Percentiles rank a stretch among this genome's conserved stretches.
phyloP scores from a whole-genome alignment of 345 rosid genomes.

The Pugionium cornutum region DNA sequence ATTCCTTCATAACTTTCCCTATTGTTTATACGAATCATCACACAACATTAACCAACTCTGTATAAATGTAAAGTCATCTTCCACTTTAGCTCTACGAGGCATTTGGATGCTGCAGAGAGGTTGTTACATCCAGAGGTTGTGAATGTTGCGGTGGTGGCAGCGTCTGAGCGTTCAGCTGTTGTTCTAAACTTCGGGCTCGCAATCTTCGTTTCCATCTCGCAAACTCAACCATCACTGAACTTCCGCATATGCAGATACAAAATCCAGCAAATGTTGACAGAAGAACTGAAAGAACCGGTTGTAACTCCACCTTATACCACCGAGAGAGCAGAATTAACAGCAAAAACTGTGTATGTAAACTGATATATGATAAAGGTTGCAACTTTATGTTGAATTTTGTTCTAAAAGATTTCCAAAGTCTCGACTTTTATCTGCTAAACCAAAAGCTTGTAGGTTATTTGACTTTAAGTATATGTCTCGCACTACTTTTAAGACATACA shows the following conservation, averaged over 20 bases:
- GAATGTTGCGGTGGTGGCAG: conserved; percentile 9
- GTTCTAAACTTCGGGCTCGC: conserved; percentile 39
- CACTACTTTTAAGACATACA: neutral
- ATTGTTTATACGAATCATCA: conserved; percentile 24
- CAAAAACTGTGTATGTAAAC: conserved; percentile 17
- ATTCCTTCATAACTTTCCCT: conserved; percentile 4
- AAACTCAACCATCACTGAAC: conserved; percentile 80
- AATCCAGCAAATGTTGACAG: conserved; percentile 84
- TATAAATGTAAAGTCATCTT: conserved; percentile 20
- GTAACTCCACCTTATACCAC: conserved; percentile 56
- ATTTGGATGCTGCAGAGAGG: conserved; percentile 33
- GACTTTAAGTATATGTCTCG: neutral
- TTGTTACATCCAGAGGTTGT: conserved; percentile 30
- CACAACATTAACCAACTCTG: conserved; percentile 29
- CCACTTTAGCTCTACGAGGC: conserved; percentile 29
- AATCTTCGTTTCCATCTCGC: conserved; percentile 69
- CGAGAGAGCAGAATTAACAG: neutral
- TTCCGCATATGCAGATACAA: conserved; percentile 78
- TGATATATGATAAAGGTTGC: conserved; percentile 8
- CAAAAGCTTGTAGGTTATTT: conserved; percentile 6
- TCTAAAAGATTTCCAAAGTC: neutral
- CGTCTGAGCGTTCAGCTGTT: conserved; percentile 27
- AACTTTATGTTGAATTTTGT: neutral
- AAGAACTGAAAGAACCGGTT: conserved; percentile 71
- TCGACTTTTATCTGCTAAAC: neutral